phyloP scores from a whole-genome alignment of 208 protist species.

The Leptomonas seymouri region DNA sequence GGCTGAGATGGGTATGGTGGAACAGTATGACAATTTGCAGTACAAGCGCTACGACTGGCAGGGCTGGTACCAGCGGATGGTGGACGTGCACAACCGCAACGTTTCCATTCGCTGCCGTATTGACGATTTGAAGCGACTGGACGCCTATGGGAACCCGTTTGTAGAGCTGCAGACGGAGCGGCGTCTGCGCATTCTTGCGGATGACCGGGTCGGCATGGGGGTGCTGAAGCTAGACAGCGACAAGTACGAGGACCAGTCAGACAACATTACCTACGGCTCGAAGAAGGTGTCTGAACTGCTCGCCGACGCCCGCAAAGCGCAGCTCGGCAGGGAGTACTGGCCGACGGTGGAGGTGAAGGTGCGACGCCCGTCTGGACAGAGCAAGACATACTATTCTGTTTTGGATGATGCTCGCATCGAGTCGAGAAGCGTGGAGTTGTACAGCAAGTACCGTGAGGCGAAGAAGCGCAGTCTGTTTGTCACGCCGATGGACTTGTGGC shows the following conservation, averaged over 20 bases:
- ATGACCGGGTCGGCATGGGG: slow-evolving; percentile 83
- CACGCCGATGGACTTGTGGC: slow-evolving; percentile 89
- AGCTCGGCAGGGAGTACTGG: slow-evolving; percentile 88
- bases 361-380: slow-evolving; percentile 81
- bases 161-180: slow-evolving; percentile 85
- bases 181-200: slow-evolving; percentile 79
- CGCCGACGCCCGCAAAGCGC: slow-evolving; percentile 88
- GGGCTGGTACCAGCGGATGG: slow-evolving; percentile 91
- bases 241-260: slow-evolving; percentile 89
- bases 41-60: slow-evolving; percentile 93
- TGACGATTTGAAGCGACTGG: slow-evolving; percentile 80
- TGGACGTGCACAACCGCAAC: slow-evolving; percentile 91
- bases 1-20: slow-evolving; percentile 82
- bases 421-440: slow-evolving; percentile 72
- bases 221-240: slow-evolving; percentile 90
- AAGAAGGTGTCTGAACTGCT: slow-evolving; percentile 83
- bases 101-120: slow-evolving; percentile 83
- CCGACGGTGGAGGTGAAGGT: slow-evolving; percentile 92
- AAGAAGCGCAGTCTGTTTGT: slow-evolving; percentile 92
- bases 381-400: slow-evolving; percentile 85
- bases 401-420: slow-evolving; percentile 89
- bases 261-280: slow-evolving; percentile 84
- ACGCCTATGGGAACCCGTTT: slow-evolving; percentile 74
- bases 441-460: slow-evolving; percentile 80
- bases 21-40: slow-evolving; percentile 90